These are phyloP conservation scores for Cryptosporidium bovis DNA, from an alignment of 169 alveolate genomes.

Conservation along the genomic window DNA sequence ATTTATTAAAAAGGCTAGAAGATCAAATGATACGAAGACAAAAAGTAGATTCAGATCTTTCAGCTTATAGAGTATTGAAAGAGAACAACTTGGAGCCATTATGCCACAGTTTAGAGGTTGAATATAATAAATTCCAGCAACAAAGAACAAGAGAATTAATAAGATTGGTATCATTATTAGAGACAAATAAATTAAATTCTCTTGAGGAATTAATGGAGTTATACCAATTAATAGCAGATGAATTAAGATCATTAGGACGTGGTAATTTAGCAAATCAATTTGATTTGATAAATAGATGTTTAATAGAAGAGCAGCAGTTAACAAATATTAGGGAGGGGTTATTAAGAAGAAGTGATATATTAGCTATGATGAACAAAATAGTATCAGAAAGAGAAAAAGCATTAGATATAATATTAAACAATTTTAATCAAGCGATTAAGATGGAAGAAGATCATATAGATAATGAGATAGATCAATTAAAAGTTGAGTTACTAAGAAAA, in stretches of 20 bases:
- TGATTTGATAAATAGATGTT: conserved; percentile 71
- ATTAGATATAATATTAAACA: conserved; percentile 29
- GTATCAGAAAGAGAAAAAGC: conserved; percentile 63
- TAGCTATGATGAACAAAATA: conserved; percentile 48
- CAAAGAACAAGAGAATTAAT: conserved; percentile 69
- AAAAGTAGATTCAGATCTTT: conserved; percentile 63
- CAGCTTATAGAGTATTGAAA: conserved; percentile 45
- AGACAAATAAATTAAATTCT: conserved; percentile 55
- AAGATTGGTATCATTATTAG: conserved; percentile 58
- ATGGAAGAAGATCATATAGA: conserved; percentile 66
- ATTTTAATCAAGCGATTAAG: conserved; percentile 31
- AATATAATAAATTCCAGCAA: conserved; percentile 67
- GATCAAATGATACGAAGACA: conserved; percentile 69
- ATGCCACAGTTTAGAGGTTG: conserved; percentile 67
- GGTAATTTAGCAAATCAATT: conserved; percentile 70
- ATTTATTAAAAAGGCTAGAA: conserved; percentile 35
- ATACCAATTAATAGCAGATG: conserved; percentile 72
- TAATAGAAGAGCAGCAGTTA: conserved; percentile 69
- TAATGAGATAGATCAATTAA: conserved; percentile 30
- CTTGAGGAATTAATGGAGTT: conserved; percentile 70
- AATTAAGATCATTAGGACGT: conserved; percentile 73
- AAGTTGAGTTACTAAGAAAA: conserved; percentile 25
- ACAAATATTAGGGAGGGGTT: conserved; percentile 41
- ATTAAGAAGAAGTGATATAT: conserved; percentile 43
- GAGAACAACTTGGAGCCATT: conserved; percentile 71